These are phyloP conservation scores for Cyphellophora europaea DNA, from an alignment of 2,329 filamentous ascomycete genomes.

Conservation along the genomic window DNA sequence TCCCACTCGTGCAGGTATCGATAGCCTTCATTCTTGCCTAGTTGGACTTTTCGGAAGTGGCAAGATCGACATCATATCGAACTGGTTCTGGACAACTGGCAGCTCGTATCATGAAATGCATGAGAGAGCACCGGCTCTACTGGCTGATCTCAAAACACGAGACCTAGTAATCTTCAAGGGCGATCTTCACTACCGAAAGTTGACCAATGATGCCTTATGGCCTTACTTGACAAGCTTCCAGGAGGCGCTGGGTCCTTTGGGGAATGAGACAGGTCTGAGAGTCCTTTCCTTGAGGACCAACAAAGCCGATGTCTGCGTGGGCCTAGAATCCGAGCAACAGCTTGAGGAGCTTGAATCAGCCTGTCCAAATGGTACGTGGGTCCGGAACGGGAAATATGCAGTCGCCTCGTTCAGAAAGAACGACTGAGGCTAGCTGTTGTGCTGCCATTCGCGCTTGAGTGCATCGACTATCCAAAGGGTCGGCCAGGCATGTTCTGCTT, in stretches of 20 bases:
- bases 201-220: slow-evolving; percentile 18
- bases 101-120: slow-evolving; percentile 1
- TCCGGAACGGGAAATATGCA: background rate
- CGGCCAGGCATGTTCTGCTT: slow-evolving; percentile 1
- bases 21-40: background rate
- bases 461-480: background rate
- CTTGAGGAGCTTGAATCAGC: background rate
- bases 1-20: slow-evolving; percentile 1
- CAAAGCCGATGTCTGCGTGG: slow-evolving; percentile 2
- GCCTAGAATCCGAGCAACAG: background rate
- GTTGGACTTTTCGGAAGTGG: background rate
- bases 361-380: background rate
- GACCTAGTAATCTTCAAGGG: slow-evolving; percentile 19
- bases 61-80: background rate
- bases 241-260: slow-evolving; percentile 17
- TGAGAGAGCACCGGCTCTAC: slow-evolving; percentile 5
- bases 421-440: background rate
- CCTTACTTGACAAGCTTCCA: slow-evolving; percentile 14
- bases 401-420: background rate
- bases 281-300: slow-evolving; percentile 1
- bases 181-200: slow-evolving; percentile 20
- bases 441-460: background rate
- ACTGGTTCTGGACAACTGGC: slow-evolving; percentile 1
- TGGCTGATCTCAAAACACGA: slow-evolving; percentile 13
- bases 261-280: slow-evolving; percentile 1